phyloP scores from a whole-genome alignment of 116 monocot species.

The Trichopus zeylanicus region DNA sequence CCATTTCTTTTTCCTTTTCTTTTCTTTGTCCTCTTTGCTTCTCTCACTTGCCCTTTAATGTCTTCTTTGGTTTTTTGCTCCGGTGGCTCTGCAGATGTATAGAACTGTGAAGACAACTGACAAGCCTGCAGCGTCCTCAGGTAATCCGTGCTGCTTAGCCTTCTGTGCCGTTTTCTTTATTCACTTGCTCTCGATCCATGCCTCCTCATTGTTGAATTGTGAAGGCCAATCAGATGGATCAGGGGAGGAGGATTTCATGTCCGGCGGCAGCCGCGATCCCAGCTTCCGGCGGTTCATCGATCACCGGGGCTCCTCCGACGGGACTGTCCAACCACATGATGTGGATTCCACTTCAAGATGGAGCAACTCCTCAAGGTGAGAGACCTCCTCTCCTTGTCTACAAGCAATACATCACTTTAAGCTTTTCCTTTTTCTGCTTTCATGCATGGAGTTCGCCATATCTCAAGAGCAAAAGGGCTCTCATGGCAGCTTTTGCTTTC shows the following conservation, averaged over 20 bases:
- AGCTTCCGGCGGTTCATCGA: slow-evolving; percentile 24
- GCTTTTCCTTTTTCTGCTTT: background rate
- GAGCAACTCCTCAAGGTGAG: slow-evolving; percentile 44
- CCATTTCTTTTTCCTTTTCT: background rate
- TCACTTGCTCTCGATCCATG: background rate
- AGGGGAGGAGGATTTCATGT: slow-evolving; percentile 42
- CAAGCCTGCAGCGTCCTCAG: slow-evolving; percentile 72
- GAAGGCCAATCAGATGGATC: slow-evolving; percentile 53
- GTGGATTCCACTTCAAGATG: slow-evolving; percentile 19
- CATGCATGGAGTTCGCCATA: background rate
- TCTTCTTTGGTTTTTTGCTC: background rate
- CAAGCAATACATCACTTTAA: background rate
- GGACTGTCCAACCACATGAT: background rate
- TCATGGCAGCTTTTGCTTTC: slow-evolving; percentile 25
- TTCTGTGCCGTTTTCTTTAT: slow-evolving; percentile 1
- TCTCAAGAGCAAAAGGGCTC: slow-evolving; percentile 6
- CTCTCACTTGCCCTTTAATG: slow-evolving; percentile 9
- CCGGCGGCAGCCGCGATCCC: slow-evolving; percentile 7
- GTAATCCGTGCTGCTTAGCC: slow-evolving; percentile 32
- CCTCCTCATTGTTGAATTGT: background rate
- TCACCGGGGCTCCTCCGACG: slow-evolving; percentile 3
- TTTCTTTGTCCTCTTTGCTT: slow-evolving; percentile 5
- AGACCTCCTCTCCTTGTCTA: background rate
- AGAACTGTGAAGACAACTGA: slow-evolving; percentile 96
- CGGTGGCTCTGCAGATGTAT: slow-evolving; percentile 68